Evolutionary conservation across 2,329 filamentous ascomycete genomes (phyloP).

Genomic region (Diplodia scrobiculata): DNA sequence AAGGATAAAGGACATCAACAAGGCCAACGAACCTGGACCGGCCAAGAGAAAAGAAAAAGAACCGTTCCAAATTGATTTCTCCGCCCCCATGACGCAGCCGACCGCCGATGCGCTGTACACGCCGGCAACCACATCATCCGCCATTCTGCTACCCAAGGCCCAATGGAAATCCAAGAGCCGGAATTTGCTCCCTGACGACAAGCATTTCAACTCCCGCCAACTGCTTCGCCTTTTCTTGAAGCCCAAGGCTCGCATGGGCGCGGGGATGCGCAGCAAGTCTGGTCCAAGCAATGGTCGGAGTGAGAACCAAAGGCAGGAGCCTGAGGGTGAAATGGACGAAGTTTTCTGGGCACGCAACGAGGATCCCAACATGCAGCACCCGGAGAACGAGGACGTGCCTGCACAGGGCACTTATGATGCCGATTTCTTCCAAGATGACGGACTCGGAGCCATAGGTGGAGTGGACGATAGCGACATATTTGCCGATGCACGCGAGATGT

Average conservation of each 20-base stretch:
- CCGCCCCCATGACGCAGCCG: conserved; percentile 68
- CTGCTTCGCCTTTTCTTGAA: conserved; percentile 90
- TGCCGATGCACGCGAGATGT: conserved; percentile 77
- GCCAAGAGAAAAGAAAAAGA: conserved; percentile 89
- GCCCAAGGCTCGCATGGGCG: conserved; percentile 81
- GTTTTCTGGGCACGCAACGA: conserved; percentile 77
- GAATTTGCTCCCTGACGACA: conserved; percentile 93
- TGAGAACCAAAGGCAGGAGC: conserved; percentile 50
- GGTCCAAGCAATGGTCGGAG: conserved; percentile 33
- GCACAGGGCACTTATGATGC: conserved; percentile 60
- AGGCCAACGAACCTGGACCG: conserved; percentile 60
- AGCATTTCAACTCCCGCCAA: conserved; percentile 94
- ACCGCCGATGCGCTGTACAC: conserved; percentile 79
- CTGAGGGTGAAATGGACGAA: conserved; percentile 83
- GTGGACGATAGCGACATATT: conserved; percentile 72
- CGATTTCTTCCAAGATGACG: conserved; percentile 94
- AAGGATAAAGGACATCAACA: conserved; percentile 76
- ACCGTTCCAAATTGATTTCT: conserved; percentile 91
- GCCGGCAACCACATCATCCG: conserved; percentile 74
- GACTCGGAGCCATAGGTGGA: conserved; percentile 66
- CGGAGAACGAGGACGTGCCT: conserved; percentile 51
- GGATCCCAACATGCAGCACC: conserved; percentile 7
- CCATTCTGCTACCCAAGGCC: conserved; percentile 84
- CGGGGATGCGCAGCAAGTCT: conserved; percentile 51
- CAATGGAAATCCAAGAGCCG: conserved; percentile 94